phyloP scores from a whole-genome alignment of 2,329 filamentous ascomycete species.

The Aspergillus viridinutans region DNA sequence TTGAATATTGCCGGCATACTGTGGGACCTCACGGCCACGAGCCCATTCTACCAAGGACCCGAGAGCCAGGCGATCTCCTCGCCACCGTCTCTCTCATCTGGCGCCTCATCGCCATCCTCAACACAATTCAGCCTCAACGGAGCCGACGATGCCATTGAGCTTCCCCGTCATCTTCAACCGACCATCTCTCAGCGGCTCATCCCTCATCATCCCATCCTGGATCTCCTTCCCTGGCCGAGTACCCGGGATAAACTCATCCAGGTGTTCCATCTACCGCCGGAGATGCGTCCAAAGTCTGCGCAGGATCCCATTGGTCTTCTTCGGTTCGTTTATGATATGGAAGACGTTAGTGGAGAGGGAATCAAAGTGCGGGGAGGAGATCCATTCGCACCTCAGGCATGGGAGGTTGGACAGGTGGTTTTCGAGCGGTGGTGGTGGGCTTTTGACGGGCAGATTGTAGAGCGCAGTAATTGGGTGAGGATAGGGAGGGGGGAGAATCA shows the following conservation, averaged over 20 bases:
- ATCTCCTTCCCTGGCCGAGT: constrained; percentile 56
- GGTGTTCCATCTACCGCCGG: constrained; percentile 48
- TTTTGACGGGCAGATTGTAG: constrained; percentile 52
- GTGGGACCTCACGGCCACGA: constrained; percentile 47
- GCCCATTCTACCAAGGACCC: constrained; percentile 42
- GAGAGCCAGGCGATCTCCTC: neutral
- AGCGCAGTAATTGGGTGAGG: constrained; percentile 52
- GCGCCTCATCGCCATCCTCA: constrained; percentile 15
- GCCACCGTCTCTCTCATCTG: constrained; percentile 5
- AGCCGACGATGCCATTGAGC: constrained; percentile 20
- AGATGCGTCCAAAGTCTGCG: constrained; percentile 46
- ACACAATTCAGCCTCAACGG: constrained; percentile 18
- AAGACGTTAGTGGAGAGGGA: constrained; percentile 51
- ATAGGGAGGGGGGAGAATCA: constrained; percentile 41
- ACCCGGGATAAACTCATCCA: constrained; percentile 52
- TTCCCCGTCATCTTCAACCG: constrained; percentile 50
- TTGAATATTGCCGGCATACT: constrained; percentile 42
- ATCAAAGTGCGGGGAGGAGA: constrained; percentile 49
- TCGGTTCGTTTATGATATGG: constrained; percentile 55
- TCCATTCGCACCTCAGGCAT: constrained; percentile 47
- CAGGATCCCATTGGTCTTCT: constrained; percentile 47
- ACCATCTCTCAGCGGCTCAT: constrained; percentile 48
- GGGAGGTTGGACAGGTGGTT: constrained; percentile 57
- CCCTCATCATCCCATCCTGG: constrained; percentile 55
- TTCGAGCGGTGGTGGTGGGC: constrained; percentile 61